Evolutionary conservation across 2,329 filamentous ascomycete genomes (phyloP).

Genomic region (Ceratocystis variospora): DNA sequence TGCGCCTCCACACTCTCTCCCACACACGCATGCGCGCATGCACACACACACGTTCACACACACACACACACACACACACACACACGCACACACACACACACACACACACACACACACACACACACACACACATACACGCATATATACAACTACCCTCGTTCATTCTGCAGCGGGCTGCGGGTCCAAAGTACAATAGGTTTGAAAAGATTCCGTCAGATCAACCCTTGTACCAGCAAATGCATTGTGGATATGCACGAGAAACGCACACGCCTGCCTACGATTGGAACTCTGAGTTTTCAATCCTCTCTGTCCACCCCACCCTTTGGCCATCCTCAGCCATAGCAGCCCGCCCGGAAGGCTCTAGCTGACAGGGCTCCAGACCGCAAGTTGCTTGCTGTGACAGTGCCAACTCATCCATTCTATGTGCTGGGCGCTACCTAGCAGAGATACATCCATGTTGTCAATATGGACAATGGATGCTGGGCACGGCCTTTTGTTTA

Average conservation of each 20-base stretch:
- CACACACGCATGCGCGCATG: too few species aligned
- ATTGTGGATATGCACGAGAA: not conserved
- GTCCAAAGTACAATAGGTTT: not conserved
- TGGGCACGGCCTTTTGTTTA: not conserved
- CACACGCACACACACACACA: not conserved
- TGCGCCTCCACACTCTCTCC: too few species aligned
- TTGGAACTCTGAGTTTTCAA: not conserved
- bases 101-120: too few species aligned
- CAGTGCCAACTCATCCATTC: not conserved
- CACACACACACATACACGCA: too few species aligned
- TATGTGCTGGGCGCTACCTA: not conserved
- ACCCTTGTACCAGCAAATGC: not conserved
- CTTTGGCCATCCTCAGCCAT: not conserved
- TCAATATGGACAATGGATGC: not conserved
- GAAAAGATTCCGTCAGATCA: not conserved
- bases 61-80: too few species aligned
- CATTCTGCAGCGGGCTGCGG: not conserved
- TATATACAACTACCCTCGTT: not conserved
- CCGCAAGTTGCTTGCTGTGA: conserved; percentile 1
- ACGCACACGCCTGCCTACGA: not conserved
- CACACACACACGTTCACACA: too few species aligned
- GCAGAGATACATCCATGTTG: not conserved
- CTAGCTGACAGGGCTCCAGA: not conserved
- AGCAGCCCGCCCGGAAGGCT: not conserved
- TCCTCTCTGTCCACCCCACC: too few species aligned